Conservation (phyloP, 352 stramenopile species). For the Globisporangium paddicum region DNA sequence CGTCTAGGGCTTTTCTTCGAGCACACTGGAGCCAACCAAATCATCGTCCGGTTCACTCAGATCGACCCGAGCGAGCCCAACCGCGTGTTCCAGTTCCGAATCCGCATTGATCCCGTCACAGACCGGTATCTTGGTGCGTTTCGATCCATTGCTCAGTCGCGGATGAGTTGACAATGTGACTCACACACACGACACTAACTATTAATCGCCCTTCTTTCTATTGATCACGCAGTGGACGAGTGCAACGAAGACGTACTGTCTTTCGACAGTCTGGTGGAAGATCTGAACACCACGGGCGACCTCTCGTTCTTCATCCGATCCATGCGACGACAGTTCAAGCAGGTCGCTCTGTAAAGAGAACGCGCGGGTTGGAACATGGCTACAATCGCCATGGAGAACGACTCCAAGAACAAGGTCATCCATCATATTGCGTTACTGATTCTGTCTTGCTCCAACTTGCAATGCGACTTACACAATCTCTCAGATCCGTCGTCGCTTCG, state of each 20-base stretch:
- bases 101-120: constrained; percentile 54
- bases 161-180: not conserved
- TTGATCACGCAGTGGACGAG: constrained; percentile 40
- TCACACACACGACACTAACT: not conserved
- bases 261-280: constrained; percentile 41
- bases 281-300: constrained; percentile 63
- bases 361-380: not conserved
- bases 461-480: not conserved
- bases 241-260: constrained; percentile 50
- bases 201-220: not conserved
- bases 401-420: not conserved
- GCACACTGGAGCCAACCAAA: constrained; percentile 49
- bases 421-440: constrained; percentile 9
- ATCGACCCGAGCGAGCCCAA: constrained; percentile 49
- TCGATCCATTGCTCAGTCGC: not conserved
- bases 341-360: constrained; percentile 28
- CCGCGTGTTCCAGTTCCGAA: constrained; percentile 68
- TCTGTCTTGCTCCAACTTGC: not conserved
- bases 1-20: constrained; percentile 68
- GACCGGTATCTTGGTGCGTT: constrained; percentile 58
- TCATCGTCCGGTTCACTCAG: constrained; percentile 66
- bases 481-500: constrained; percentile 9
- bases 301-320: constrained; percentile 71
- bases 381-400: not conserved
- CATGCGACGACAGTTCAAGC: constrained; percentile 78